Conservation (phyloP, 2,329 filamentous ascomycete genomes). For the Aspergillus caelatus region DNA sequence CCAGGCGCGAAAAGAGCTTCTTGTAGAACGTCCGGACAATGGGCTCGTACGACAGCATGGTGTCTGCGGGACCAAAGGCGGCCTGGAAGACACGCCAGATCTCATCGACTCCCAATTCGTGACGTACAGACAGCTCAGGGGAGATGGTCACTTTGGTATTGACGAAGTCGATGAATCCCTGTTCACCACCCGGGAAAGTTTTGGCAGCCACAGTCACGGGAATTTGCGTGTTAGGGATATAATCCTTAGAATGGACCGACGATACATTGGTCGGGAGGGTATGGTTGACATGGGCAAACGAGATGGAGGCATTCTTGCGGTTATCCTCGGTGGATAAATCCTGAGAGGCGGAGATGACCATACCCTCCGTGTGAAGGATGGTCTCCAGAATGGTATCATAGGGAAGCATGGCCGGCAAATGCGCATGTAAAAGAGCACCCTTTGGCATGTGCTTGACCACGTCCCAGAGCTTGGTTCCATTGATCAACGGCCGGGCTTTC, state of each 20-base stretch:
- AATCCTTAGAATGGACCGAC: constrained; percentile 67
- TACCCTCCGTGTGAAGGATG: constrained; percentile 68
- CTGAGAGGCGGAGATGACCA: constrained; percentile 65
- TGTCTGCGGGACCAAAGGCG: constrained; percentile 71
- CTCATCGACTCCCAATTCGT: constrained; percentile 80
- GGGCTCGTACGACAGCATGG: constrained; percentile 81
- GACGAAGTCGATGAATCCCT: constrained; percentile 75
- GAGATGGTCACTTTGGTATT: constrained; percentile 71
- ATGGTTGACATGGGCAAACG: constrained; percentile 61
- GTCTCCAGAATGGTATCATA: constrained; percentile 74
- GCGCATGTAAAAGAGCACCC: constrained; percentile 68
- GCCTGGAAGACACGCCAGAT: constrained; percentile 80
- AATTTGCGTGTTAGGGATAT: constrained; percentile 61
- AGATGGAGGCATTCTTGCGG: constrained; percentile 58
- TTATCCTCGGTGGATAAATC: constrained; percentile 56
- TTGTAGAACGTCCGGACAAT: constrained; percentile 76
- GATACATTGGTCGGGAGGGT: constrained; percentile 44
- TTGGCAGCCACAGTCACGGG: constrained; percentile 64
- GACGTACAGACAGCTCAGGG: constrained; percentile 69
- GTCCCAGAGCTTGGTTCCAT: constrained; percentile 79
- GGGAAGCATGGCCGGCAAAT: constrained; percentile 86
- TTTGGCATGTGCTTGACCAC: constrained; percentile 87
- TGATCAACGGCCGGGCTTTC: constrained; percentile 80
- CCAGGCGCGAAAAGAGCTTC: constrained; percentile 68
- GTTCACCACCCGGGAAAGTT: constrained; percentile 70